phyloP scores from a whole-genome alignment of 2,329 filamentous ascomycete genomes.

The Grosmannia penicillata region DNA sequence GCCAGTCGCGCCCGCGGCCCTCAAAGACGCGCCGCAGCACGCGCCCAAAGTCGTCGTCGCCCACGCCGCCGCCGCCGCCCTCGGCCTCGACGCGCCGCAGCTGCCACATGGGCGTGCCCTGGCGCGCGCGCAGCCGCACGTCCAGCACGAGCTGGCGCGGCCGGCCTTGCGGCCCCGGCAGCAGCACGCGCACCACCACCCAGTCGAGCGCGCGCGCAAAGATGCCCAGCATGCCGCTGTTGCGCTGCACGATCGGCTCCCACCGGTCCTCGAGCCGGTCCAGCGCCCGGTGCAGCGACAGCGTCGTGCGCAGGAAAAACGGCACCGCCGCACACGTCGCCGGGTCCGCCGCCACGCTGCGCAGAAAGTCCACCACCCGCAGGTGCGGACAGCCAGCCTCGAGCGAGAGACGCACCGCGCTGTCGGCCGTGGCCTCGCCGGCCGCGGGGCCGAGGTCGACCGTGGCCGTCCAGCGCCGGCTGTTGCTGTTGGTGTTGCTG shows the following conservation, averaged over 20 bases:
- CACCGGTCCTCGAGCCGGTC: slow-evolving; percentile 44
- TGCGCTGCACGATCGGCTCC: slow-evolving; percentile 24
- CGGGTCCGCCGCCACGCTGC: slow-evolving; percentile 39
- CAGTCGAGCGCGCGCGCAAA: slow-evolving; percentile 40
- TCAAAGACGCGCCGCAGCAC: slow-evolving; percentile 31
- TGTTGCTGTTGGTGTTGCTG: not conserved
- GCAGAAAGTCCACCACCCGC: slow-evolving; percentile 44
- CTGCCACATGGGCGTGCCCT: slow-evolving; percentile 36
- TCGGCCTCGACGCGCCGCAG: slow-evolving; percentile 22
- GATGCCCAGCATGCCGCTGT: slow-evolving; percentile 33
- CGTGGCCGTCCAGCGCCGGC: slow-evolving; percentile 32
- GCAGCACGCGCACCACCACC: slow-evolving; percentile 38
- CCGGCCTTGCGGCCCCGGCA: slow-evolving; percentile 17
- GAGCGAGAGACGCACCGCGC: slow-evolving; percentile 42
- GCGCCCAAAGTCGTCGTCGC: slow-evolving; percentile 19
- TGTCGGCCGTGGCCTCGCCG: slow-evolving; percentile 15
- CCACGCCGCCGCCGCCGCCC: slow-evolving; percentile 9
- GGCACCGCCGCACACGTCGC: slow-evolving; percentile 37
- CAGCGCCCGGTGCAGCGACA: slow-evolving; percentile 49
- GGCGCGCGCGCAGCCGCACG: slow-evolving; percentile 32
- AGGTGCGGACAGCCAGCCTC: slow-evolving; percentile 52
- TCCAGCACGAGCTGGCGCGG: slow-evolving; percentile 32
- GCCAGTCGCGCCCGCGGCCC: slow-evolving; percentile 27
- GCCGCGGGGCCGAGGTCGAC: slow-evolving; percentile 48
- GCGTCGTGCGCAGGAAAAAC: slow-evolving; percentile 40